phyloP scores from a whole-genome alignment of 768 basidiomycete genomes.

The Podaxis sp. region DNA sequence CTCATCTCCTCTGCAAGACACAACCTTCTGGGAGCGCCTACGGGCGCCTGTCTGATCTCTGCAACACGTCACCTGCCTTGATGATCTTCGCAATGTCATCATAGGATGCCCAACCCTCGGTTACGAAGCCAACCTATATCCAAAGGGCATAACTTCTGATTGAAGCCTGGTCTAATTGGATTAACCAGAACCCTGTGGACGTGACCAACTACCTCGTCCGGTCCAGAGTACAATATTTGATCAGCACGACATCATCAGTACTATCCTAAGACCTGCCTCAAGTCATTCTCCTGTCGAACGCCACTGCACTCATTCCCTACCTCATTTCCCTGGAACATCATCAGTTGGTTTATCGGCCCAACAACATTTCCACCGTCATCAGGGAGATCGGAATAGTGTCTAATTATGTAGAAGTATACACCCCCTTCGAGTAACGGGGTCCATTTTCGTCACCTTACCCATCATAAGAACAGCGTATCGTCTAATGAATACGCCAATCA shows the following conservation, averaged over 20 bases:
- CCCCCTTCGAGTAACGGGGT: not conserved
- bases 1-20: not conserved
- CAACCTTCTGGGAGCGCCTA: too few relatives aligned
- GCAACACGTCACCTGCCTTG: not conserved
- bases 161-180: not conserved
- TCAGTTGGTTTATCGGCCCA: not conserved
- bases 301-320: not conserved
- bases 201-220: not conserved
- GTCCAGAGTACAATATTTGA: conserved; percentile 7
- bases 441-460: not conserved
- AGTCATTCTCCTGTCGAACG: not conserved
- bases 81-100: conserved; percentile 6
- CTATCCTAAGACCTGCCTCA: not conserved
- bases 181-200: conserved; percentile 4
- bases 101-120: conserved; percentile 7
- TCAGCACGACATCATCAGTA: not conserved
- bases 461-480: not conserved
- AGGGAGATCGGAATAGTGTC: not conserved
- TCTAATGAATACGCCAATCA: not conserved
- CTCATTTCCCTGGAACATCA: not conserved
- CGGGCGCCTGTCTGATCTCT: not conserved
- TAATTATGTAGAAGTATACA: not conserved
- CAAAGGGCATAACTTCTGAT: conserved; percentile 4
- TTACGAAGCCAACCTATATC: not conserved
- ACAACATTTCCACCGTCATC: not conserved